Percentiles rank a stretch among this genome's conserved stretches.
Conservation (phyloP, 2,329 filamentous ascomycete species). For the Dactylellina haptotyla region DNA sequence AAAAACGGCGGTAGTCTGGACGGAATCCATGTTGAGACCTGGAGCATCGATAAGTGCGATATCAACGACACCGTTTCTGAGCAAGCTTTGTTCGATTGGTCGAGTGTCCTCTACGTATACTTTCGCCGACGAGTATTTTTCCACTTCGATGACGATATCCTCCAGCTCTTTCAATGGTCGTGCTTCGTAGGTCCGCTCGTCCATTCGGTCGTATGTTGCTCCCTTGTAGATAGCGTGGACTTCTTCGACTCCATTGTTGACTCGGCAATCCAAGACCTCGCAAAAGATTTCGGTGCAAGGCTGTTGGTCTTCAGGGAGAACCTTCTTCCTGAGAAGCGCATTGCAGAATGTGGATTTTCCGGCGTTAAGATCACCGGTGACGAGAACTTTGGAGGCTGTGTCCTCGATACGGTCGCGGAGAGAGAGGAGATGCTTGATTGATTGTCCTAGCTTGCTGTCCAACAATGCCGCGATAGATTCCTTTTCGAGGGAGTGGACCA, state of each 20-base stretch:
- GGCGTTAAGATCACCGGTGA: conserved; percentile 95
- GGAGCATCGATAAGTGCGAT: conserved; percentile 97
- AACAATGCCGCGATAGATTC: conserved; percentile 86
- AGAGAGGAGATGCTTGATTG: conserved; percentile 86
- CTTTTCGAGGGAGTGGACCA: conserved; percentile 95
- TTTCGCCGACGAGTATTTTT: conserved; percentile 92
- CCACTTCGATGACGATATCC: conserved; percentile 87
- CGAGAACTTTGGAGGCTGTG: conserved; percentile 93
- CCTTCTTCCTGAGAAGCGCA: conserved; percentile 88
- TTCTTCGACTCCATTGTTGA: conserved; percentile 91
- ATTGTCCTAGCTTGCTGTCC: conserved; percentile 93
- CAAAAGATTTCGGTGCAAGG: conserved; percentile 99
- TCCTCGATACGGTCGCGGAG: conserved; percentile 95
- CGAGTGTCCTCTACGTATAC: conserved; percentile 93
- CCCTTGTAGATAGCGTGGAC: conserved; percentile 94
- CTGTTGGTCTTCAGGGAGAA: conserved; percentile 95
- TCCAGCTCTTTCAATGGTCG: conserved; percentile 82
- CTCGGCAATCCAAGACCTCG: conserved; percentile 89
- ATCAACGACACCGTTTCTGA: conserved; percentile 97
- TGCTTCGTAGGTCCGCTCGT: conserved; percentile 93
- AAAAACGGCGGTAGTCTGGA: conserved; percentile 97
- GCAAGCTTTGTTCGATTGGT: conserved; percentile 86
- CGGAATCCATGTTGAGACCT: conserved; percentile 92
- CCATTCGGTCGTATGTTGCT: conserved; percentile 80
- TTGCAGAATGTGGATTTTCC: conserved; percentile 99